Evolutionary conservation across 23 red algal species (phyloP).

Genomic region (Rhodosorus marinus): DNA sequence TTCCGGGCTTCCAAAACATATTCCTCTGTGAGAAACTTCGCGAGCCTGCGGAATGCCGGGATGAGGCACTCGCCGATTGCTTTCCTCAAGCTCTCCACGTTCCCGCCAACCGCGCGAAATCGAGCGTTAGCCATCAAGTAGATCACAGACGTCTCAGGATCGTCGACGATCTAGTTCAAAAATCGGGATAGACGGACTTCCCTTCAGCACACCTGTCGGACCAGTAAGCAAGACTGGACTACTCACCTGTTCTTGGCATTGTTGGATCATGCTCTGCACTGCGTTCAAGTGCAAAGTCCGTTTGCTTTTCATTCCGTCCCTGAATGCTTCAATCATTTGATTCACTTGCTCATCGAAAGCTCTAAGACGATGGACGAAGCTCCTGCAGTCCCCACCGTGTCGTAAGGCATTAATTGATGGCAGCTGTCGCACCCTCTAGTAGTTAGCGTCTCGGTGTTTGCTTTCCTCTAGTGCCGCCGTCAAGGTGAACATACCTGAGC

Average conservation of each 20-base stretch:
- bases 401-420: conserved; percentile 2
- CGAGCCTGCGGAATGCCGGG: too few relatives aligned
- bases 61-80: not conserved
- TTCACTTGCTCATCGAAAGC: not conserved
- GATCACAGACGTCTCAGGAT: not conserved
- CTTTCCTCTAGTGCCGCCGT: too few relatives aligned
- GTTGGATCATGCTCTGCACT: not conserved
- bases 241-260: too few relatives aligned
- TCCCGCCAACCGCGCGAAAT: not conserved
- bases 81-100: not conserved
- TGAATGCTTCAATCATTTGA: conserved; percentile 7
- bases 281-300: not conserved
- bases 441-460: too few relatives aligned
- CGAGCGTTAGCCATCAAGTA: not conserved
- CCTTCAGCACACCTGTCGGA: too few relatives aligned
- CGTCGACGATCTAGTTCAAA: not conserved
- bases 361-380: conserved; percentile 1
- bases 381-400: not conserved
- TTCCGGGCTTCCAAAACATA: too few relatives aligned
- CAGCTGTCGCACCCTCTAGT: too few relatives aligned
- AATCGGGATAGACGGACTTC: not conserved
- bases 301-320: conserved; percentile 1
- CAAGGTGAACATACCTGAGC: too few relatives aligned
- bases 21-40: too few relatives aligned
- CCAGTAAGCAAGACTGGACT: too few relatives aligned